Evolutionary conservation across 257 asterid species (phyloP).

Genomic region (Solanum infundibuliforme): DNA sequence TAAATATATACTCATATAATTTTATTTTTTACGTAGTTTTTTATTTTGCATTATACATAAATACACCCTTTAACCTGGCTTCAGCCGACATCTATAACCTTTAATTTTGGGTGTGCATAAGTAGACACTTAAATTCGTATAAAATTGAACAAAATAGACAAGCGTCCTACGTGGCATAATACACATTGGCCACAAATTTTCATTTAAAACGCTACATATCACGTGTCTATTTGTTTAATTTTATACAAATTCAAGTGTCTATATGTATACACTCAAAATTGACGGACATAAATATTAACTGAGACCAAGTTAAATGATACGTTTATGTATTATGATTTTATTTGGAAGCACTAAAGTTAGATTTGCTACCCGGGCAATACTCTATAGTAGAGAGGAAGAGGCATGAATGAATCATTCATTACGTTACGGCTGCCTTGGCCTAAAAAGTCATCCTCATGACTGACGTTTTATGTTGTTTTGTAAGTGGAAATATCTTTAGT

Average conservation of each 20-base stretch:
- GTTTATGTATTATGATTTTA: not conserved
- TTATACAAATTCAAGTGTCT: too few relatives aligned
- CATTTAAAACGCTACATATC: too few relatives aligned
- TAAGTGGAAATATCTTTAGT: not conserved
- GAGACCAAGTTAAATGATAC: fast-evolving
- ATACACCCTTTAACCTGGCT: not conserved
- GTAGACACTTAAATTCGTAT: too few relatives aligned
- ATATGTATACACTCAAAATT: too few relatives aligned
- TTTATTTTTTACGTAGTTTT: not conserved
- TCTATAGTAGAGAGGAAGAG: not conserved
- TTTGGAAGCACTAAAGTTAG: not conserved
- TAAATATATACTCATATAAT: not conserved
- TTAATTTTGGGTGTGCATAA: not conserved
- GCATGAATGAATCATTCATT: not conserved
- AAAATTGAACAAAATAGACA: too few relatives aligned
- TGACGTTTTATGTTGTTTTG: not conserved
- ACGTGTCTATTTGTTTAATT: too few relatives aligned
- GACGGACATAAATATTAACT: fast-evolving
- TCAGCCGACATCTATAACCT: not conserved
- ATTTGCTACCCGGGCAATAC: not conserved
- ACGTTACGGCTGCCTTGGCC: not conserved
- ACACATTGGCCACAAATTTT: too few relatives aligned
- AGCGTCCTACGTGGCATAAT: not conserved
- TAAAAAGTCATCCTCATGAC: not conserved
- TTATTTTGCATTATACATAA: too few relatives aligned